Percentiles rank a stretch among this genome's conserved stretches.
These are phyloP conservation scores for Crithidia thermophila DNA, from an alignment of 208 protist species.

Conservation along the genomic window DNA sequence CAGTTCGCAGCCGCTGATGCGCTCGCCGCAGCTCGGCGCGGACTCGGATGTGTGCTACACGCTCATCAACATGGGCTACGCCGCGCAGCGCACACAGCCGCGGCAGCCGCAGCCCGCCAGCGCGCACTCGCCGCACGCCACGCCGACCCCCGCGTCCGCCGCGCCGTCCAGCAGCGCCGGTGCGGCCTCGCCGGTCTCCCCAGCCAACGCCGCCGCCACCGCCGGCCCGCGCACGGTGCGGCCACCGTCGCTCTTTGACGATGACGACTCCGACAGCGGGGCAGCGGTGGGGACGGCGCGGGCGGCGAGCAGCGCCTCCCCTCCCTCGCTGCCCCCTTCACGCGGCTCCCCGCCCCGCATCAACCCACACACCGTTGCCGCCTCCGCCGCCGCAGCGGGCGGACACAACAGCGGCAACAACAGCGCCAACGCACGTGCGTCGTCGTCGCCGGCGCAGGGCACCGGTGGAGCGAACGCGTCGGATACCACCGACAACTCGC, in stretches of 20 bases:
- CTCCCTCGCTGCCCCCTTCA: background rate
- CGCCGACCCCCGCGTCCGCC: background rate
- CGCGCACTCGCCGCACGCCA: background rate
- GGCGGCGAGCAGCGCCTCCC: background rate
- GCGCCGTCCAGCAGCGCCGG: background rate
- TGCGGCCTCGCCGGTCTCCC: background rate
- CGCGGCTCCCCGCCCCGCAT: background rate
- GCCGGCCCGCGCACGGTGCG: slow-evolving; percentile 5
- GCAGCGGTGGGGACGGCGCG: background rate
- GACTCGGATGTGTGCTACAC: slow-evolving; percentile 63
- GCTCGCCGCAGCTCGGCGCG: slow-evolving; percentile 33
- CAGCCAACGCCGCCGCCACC: background rate
- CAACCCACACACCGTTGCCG: background rate
- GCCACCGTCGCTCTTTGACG: slow-evolving; percentile 38
- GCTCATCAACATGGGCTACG: slow-evolving; percentile 45
- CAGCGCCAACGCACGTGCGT: background rate
- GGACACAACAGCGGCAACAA: background rate
- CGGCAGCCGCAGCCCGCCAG: background rate
- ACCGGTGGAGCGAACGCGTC: no score
- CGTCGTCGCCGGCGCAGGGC: background rate
- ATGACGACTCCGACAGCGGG: slow-evolving; percentile 1
- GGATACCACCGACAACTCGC: background rate
- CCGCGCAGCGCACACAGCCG: slow-evolving; percentile 6
- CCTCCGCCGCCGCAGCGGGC: no score
- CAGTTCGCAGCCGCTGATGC: slow-evolving; percentile 82